Percentiles rank a stretch among this genome's conserved stretches.
phyloP scores from a whole-genome alignment of 495 filamentous ascomycete genomes.

The Achaetomiella virescens region DNA sequence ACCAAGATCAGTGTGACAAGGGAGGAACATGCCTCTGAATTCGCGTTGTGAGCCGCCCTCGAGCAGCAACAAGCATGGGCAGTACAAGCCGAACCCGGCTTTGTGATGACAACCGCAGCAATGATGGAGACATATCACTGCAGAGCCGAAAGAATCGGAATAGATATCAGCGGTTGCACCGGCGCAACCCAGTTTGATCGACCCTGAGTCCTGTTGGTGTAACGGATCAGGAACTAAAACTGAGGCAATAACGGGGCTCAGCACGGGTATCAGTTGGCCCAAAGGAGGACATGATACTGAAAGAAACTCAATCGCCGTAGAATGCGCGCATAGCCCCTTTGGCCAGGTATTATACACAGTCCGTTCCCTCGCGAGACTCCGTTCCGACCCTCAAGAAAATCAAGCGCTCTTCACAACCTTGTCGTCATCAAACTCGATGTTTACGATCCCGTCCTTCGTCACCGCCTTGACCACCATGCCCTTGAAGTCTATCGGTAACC shows the following conservation, averaged over 20 bases:
- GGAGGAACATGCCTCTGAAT: too few species aligned
- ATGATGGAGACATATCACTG: too few species aligned
- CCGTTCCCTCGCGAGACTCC: constrained; percentile 12
- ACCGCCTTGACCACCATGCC: constrained; percentile 88
- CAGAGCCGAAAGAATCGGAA: too few species aligned
- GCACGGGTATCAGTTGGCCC: neutral
- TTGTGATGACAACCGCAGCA: too few species aligned
- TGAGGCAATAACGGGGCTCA: neutral
- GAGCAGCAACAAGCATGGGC: too few species aligned
- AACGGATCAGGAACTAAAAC: constrained; percentile 8
- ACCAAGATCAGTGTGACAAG: too few species aligned
- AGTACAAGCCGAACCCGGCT: too few species aligned
- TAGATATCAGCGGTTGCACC: neutral
- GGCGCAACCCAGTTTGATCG: constrained; percentile 12
- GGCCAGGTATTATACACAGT: constrained; percentile 28
- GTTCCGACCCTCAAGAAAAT: constrained; percentile 6
- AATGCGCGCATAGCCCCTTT: constrained; percentile 12
- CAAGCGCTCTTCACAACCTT: constrained; percentile 62
- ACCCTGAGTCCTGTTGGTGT: constrained; percentile 3
- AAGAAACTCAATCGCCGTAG: neutral
- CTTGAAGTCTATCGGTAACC: constrained; percentile 97
- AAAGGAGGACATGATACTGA: constrained; percentile 1
- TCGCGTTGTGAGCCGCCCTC: too few species aligned
- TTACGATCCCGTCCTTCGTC: constrained; percentile 82
- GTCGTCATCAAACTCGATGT: constrained; percentile 74